Conservation (phyloP, 805 yeast species). For the Pachysolen tannophilus region DNA sequence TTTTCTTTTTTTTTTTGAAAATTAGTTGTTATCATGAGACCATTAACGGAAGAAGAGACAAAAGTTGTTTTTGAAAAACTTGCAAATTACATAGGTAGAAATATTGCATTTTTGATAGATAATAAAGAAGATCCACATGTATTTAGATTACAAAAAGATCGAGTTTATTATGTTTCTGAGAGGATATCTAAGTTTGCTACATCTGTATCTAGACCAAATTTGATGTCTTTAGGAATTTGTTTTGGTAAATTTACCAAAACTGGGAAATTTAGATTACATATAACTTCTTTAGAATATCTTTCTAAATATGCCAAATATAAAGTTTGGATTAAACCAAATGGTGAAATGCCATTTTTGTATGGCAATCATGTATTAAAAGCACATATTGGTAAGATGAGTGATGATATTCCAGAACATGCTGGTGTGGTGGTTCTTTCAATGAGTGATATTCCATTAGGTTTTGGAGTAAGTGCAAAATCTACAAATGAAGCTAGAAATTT, state of each 20-base stretch:
- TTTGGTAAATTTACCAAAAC: constrained; percentile 96
- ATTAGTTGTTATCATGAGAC: constrained; percentile 85
- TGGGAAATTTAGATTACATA: constrained; percentile 91
- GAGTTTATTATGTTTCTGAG: constrained; percentile 90
- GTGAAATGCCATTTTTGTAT: constrained; percentile 96
- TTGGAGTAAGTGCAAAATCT: constrained; percentile 90
- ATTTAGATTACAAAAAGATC: constrained; percentile 89
- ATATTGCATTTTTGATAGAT: constrained; percentile 80
- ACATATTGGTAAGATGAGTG: constrained; percentile 93
- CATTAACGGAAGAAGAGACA: constrained; percentile 94
- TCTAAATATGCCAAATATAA: constrained; percentile 88
- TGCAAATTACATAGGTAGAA: constrained; percentile 95
- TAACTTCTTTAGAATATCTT: constrained; percentile 78
- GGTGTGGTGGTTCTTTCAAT: constrained; percentile 89
- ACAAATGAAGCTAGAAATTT: constrained; percentile 80
- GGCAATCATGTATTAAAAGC: constrained; percentile 97
- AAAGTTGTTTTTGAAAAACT: constrained; percentile 92
- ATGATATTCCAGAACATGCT: constrained; percentile 96
- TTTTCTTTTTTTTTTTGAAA: constrained; percentile 6
- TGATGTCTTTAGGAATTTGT: constrained; percentile 91
- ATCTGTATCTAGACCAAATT: constrained; percentile 76
- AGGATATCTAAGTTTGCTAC: constrained; percentile 81
- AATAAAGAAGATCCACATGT: constrained; percentile 86
- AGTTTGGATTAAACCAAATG: constrained; percentile 93
- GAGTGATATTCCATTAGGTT: constrained; percentile 90